Base-by-base conservation (phyloP, 192 early-diverging fungal species). In the Chytriomyces hyalinus region DNA sequence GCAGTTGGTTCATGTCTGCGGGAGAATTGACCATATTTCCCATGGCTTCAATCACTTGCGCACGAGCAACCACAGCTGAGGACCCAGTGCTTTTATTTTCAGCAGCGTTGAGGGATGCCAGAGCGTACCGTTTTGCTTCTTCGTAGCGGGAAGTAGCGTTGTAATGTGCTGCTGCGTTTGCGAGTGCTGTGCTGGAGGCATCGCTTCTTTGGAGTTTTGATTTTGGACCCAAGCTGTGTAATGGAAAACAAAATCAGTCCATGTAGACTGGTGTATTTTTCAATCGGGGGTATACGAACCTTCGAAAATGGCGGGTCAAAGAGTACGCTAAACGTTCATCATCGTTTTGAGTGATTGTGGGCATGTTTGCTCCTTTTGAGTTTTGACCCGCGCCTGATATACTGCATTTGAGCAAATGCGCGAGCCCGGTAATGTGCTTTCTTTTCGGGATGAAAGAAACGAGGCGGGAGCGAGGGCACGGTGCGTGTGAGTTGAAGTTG, bases 41-140 rank as follows among this genome's bases (percentile, higher is more conserved):
- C 24, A 84, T 64, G 15, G 81, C 81, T 63, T 84, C 80, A 13
- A 87, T 70, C 0, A 83, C 51, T 61, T 83, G 80, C n/a, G 81
- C 87, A 49, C 74, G 72, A 5, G 84, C 80, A 28, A 88, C 48
- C 11, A 76, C 78, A 44, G 65, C 67, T 4, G 84, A 51, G 6
- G 73, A 6, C 4, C 62, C 10, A 15, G 77, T 79, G n/a, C 75
- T 80, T 66, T 87, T 86, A n/a, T 76, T 68, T 10, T 68, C 57
- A 3, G 80, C 75, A 10, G 84, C 81, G 17, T 66, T 77, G 36
- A 84, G 22, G 2, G 86, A 83, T 1, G 86, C 82, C 49, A 80
- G 70, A 20, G 82, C 88, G 70, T 89, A 88, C 61, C 85, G 66
- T 60, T 78, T 15, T 10, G 88, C 86, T 64, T 89, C 88, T 47